These are phyloP conservation scores for Austroboletus niveus DNA, from an alignment of 1,284 basidiomycete species.

Conservation along the genomic window DNA sequence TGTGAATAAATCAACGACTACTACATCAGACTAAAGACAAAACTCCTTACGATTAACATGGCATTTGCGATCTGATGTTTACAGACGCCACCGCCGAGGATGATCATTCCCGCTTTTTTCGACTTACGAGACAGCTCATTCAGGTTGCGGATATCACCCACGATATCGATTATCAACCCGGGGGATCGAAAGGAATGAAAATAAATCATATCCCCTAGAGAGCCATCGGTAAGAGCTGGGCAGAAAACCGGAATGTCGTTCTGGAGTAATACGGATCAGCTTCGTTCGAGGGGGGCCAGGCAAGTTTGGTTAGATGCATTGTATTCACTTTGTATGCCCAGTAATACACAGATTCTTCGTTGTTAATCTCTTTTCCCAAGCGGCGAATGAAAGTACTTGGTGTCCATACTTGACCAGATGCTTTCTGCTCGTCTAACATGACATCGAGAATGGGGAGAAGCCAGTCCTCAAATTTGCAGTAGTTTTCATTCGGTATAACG, in stretches of 20 bases:
- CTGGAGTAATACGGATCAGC: constrained; percentile 47
- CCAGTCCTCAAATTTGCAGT: constrained; percentile 99
- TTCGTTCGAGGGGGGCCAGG: constrained; percentile 8
- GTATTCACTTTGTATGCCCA: constrained; percentile 95
- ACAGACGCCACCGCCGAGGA: constrained; percentile 97
- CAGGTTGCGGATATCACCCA: constrained; percentile 87
- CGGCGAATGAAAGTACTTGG: constrained; percentile 93
- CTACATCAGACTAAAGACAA: not conserved
- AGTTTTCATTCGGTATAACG: constrained; percentile 97
- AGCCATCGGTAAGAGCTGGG: constrained; percentile 96
- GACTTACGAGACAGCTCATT: constrained; percentile 91
- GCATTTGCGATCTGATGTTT: constrained; percentile 99
- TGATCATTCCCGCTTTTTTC: constrained; percentile 96
- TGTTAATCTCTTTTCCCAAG: constrained; percentile 93
- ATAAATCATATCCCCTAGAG: constrained; percentile 98
- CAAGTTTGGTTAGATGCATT: constrained; percentile 17
- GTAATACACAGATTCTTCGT: constrained; percentile 97
- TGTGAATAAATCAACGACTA: constrained; percentile 33
- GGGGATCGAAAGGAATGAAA: constrained; percentile 96
- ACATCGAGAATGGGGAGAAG: constrained; percentile 89
- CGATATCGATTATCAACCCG: constrained; percentile 90
- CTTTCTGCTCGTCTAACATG: constrained; percentile 88
- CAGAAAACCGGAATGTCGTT: constrained; percentile 99
- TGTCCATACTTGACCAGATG: constrained; percentile 78
- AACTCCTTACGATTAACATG: constrained; percentile 85